Evolutionary conservation across 2,329 filamentous ascomycete genomes (phyloP).

Genomic region (Fusarium tuaranense): DNA sequence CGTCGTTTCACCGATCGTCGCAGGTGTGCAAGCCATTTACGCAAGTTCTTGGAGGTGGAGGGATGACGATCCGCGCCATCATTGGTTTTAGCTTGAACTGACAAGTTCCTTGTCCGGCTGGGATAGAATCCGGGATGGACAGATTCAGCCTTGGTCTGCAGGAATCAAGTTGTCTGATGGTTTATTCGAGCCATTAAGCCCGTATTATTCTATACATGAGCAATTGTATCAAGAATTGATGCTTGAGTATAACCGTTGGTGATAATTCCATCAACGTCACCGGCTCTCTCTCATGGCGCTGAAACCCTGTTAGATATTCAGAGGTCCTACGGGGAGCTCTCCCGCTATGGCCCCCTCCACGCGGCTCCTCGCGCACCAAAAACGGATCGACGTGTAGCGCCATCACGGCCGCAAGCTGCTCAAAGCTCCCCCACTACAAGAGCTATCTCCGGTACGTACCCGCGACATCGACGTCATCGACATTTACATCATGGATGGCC

Average conservation of each 20-base stretch:
- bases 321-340: slow-evolving; percentile 20
- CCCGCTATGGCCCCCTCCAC: slow-evolving; percentile 20
- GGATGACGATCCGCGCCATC: slow-evolving; percentile 19
- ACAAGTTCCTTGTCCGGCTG: slow-evolving; percentile 24
- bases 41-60: slow-evolving; percentile 32
- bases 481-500: slow-evolving; percentile 32
- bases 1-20: slow-evolving; percentile 12
- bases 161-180: slow-evolving; percentile 4
- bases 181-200: neutral
- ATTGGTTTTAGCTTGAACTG: slow-evolving; percentile 11
- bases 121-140: slow-evolving; percentile 1
- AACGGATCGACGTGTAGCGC: slow-evolving; percentile 28
- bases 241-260: neutral
- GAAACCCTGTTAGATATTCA: slow-evolving; percentile 8
- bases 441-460: slow-evolving; percentile 20
- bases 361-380: slow-evolving; percentile 30
- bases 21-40: slow-evolving; percentile 41
- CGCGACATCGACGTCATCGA: slow-evolving; percentile 42
- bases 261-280: slow-evolving; percentile 16
- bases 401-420: neutral
- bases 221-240: neutral
- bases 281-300: slow-evolving; percentile 14
- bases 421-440: slow-evolving; percentile 9
- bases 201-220: neutral
- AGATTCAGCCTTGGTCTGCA: slow-evolving; percentile 21